These are phyloP conservation scores for Vickermania spadyakhi DNA, from an alignment of 208 protist genomes.

Conservation along the genomic window DNA sequence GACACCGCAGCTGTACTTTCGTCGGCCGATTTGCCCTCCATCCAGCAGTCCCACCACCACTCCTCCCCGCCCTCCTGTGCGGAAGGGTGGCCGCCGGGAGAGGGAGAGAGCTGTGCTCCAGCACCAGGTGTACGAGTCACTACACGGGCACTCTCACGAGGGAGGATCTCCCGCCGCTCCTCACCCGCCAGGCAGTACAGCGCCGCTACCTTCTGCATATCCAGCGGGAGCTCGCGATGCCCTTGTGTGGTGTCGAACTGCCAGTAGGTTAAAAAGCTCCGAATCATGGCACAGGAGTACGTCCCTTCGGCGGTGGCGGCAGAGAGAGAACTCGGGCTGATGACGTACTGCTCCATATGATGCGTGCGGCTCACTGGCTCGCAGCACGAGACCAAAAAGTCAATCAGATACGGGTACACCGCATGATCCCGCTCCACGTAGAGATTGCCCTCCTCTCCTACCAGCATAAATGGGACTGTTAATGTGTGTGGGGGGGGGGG, in stretches of 20 bases:
- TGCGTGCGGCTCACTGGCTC: constrained; percentile 82
- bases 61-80: no score
- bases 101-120: no score
- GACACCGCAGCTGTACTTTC: no score
- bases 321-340: constrained; percentile 70
- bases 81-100: no score
- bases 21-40: no score
- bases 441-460: constrained; percentile 51
- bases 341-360: constrained; percentile 73
- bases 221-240: constrained; percentile 42
- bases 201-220: constrained; percentile 30
- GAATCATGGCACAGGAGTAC: constrained; percentile 79
- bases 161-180: no score
- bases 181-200: constrained; percentile 14
- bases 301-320: constrained; percentile 78
- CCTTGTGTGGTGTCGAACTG: constrained; percentile 29
- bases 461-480: no score
- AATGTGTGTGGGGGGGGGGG: neutral
- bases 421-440: constrained; percentile 67
- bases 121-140: no score
- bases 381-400: constrained; percentile 85
- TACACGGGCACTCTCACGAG: no score
- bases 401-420: constrained; percentile 52
- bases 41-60: no score
- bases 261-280: constrained; percentile 63